Conservation (phyloP, 2,329 filamentous ascomycete genomes). For the Penicillium occitanis region DNA sequence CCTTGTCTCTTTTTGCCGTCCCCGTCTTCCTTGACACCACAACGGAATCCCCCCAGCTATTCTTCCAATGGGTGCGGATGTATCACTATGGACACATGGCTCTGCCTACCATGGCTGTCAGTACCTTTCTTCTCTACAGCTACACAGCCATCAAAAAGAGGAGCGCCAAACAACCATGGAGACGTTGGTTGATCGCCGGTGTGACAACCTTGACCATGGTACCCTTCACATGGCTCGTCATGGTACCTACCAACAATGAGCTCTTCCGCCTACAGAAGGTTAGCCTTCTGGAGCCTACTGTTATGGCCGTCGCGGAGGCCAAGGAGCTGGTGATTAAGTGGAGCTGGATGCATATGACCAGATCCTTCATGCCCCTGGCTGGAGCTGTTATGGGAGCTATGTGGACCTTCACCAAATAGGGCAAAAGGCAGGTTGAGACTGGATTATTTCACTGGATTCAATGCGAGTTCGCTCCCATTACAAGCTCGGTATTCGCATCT, state of each 20-base stretch:
- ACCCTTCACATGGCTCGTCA: conserved; percentile 40
- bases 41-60: conserved; percentile 27
- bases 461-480: background rate
- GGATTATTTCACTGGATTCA: background rate
- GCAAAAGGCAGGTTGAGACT: background rate
- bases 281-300: background rate
- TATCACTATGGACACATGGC: conserved; percentile 37
- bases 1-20: conserved; percentile 19
- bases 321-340: conserved; percentile 29
- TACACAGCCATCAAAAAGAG: conserved; percentile 22
- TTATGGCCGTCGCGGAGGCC: background rate
- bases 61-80: conserved; percentile 35
- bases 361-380: conserved; percentile 10
- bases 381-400: conserved; percentile 20
- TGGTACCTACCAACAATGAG: conserved; percentile 37
- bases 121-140: conserved; percentile 28
- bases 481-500: background rate
- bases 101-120: conserved; percentile 33
- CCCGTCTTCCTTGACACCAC: conserved; percentile 21
- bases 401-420: background rate
- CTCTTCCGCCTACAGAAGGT: conserved; percentile 28
- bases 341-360: conserved; percentile 28
- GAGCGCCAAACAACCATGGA: conserved; percentile 17
- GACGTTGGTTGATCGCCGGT: conserved; percentile 26
- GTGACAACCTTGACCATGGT: conserved; percentile 34